These are phyloP conservation scores for Hypoxylon sp. DNA, from an alignment of 2,329 filamentous ascomycete genomes.

Conservation along the genomic window DNA sequence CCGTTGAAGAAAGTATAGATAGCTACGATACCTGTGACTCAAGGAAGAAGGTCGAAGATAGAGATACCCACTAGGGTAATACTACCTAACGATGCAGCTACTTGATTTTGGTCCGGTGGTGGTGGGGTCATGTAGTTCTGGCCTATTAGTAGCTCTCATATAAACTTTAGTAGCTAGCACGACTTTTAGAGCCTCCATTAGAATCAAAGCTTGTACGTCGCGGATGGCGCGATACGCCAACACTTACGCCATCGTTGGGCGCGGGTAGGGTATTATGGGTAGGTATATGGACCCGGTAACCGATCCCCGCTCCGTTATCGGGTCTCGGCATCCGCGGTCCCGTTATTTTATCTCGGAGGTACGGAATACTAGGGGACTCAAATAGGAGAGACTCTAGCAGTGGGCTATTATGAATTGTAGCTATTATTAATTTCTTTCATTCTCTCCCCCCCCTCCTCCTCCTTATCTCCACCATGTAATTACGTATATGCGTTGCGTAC, in stretches of 20 bases:
- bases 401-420: constrained; percentile 24
- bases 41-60: constrained; percentile 27
- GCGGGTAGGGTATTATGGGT: constrained; percentile 16
- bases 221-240: constrained; percentile 14
- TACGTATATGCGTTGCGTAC: constrained; percentile 24
- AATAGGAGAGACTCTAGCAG: constrained; percentile 4
- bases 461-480: constrained; percentile 27
- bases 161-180: constrained; percentile 1
- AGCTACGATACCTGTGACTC: constrained; percentile 11
- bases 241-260: constrained; percentile 29
- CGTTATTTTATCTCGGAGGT: constrained; percentile 15
- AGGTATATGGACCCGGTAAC: constrained; percentile 1
- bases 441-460: constrained; percentile 16
- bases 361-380: constrained; percentile 3
- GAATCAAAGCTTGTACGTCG: constrained; percentile 9
- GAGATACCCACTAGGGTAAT: constrained; percentile 28
- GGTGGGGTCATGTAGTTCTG: constrained; percentile 23
- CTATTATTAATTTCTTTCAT: constrained; percentile 42
- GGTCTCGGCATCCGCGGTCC: constrained; percentile 35
- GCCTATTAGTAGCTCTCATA: constrained; percentile 23
- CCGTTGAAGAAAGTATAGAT: constrained; percentile 8
- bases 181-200: constrained; percentile 8
- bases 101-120: constrained; percentile 16
- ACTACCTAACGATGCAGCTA: constrained; percentile 4
- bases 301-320: constrained; percentile 44